Evolutionary conservation across 1,139 yeast genomes (phyloP), one percentile per base, ranked within the genome.

Genomic region (Yamadazyma diddensiae): DNA sequence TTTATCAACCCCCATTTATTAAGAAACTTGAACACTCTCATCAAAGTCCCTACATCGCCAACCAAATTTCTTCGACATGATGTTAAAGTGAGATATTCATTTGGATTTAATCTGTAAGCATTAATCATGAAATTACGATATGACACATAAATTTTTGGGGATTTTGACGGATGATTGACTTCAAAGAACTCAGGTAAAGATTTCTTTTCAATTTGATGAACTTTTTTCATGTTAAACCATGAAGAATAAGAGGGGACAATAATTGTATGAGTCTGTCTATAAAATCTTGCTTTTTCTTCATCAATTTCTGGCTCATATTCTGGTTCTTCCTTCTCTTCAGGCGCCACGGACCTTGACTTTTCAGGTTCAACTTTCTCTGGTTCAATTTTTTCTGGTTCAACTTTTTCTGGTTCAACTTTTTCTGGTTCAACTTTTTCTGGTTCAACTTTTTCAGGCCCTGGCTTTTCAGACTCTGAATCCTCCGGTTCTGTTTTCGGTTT

Each of bases 1-100:
- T 94, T 94, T 36, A 94, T 87, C 37, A 94, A 67, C 0, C 99
- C 99, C 99, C 99, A 94, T 57, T 84, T 86, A 52, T 79, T 90
- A 43, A 94, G 68, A 52, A 94, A 92, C 42, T 86, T 77, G 55
- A 88, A 97, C 8, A 92, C 78, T 43, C 99, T 74, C 76, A 92
- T 79, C 39, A 94, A 73, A 1, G 96, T 82, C 13, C 97, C 95
- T 8, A 90, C 97, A 64, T 94, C 98, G 25, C 98, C 98, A 15
- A 88, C 94, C 41, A 94, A 71, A 52, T 90, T 92, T 51, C 99
- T 79, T 50, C 98, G 81, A 39, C 94, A 86, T 0, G 97, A 94
- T 0, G 98, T 92, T 35, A 88, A 83, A 0, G 97, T 87, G 32
- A 92, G 70, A 52, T 86, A 90, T 57, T 92, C 98, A 49, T 82